Evolutionary conservation across 2,329 filamentous ascomycete species (phyloP).

Genomic region (Parascedosporium putredinis): DNA sequence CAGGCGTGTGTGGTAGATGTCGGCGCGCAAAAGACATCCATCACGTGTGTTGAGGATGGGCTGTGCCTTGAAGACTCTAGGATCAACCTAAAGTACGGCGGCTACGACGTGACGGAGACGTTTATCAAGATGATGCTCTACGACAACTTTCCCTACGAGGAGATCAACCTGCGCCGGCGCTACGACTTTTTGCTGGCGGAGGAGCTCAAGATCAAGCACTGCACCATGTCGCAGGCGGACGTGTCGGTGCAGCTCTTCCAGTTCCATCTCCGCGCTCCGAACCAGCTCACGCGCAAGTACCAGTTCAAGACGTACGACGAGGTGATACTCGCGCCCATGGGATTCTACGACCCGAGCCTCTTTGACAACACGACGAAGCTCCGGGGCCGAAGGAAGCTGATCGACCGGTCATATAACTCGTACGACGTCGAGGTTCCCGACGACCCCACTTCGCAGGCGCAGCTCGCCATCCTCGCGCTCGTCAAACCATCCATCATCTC

Average conservation of each 20-base stretch:
- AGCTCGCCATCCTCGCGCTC: slow-evolving; percentile 54
- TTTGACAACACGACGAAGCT: slow-evolving; percentile 81
- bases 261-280: slow-evolving; percentile 81
- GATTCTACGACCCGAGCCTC: slow-evolving; percentile 80
- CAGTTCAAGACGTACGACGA: slow-evolving; percentile 97
- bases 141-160: slow-evolving; percentile 89
- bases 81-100: slow-evolving; percentile 89
- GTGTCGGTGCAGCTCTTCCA: slow-evolving; percentile 81
- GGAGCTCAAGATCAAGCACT: slow-evolving; percentile 88
- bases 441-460: slow-evolving; percentile 77
- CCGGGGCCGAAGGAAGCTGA: slow-evolving; percentile 64
- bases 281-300: slow-evolving; percentile 85
- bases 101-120: slow-evolving; percentile 82
- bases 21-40: slow-evolving; percentile 92
- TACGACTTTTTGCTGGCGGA: slow-evolving; percentile 92
- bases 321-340: slow-evolving; percentile 86
- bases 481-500: slow-evolving; percentile 49
- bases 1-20: slow-evolving; percentile 93
- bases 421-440: slow-evolving; percentile 84
- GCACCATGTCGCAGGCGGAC: slow-evolving; percentile 81
- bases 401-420: slow-evolving; percentile 82
- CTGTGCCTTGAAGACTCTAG: slow-evolving; percentile 91
- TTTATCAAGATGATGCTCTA: slow-evolving; percentile 98
- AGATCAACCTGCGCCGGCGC: slow-evolving; percentile 81
- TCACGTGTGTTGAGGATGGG: slow-evolving; percentile 94